Conservation (phyloP, 140 eudicot species). For the Flaveria floridana region DNA sequence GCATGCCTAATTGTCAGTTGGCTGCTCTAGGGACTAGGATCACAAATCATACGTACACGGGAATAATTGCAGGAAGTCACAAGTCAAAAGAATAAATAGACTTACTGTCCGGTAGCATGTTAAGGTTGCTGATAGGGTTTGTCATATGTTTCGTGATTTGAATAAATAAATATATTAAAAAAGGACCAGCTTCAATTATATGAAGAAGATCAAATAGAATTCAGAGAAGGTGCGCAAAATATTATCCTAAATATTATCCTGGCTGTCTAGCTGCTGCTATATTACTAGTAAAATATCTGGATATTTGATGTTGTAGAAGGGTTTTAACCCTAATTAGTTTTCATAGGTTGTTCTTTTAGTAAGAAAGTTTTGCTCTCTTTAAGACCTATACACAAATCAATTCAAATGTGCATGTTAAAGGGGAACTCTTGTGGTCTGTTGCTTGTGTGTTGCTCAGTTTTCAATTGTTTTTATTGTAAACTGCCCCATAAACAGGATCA, state of each 20-base stretch:
- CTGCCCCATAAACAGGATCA: constrained; percentile 36
- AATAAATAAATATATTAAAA: not conserved
- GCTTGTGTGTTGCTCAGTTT: not conserved
- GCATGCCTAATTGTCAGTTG: not conserved
- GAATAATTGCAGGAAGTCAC: not conserved
- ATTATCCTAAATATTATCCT: not conserved
- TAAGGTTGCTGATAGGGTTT: not conserved
- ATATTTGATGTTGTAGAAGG: not conserved
- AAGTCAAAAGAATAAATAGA: not conserved
- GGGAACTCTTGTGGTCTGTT: not conserved
- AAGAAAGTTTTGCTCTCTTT: not conserved
- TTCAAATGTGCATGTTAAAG: not conserved
- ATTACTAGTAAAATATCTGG: not conserved
- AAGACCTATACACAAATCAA: not conserved
- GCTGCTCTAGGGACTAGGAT: not conserved
- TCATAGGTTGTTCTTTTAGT: constrained; percentile 12
- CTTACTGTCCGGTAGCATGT: not conserved
- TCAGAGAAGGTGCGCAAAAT: not conserved
- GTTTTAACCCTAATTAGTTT: not conserved
- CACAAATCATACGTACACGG: not conserved
- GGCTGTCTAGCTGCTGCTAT: not conserved
- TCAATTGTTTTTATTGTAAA: not conserved
- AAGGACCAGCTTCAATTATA: not conserved
- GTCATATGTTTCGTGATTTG: not conserved
- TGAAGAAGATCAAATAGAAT: not conserved